phyloP scores from a whole-genome alignment of 768 basidiomycete species.

The Sporobolomyces roseus region DNA sequence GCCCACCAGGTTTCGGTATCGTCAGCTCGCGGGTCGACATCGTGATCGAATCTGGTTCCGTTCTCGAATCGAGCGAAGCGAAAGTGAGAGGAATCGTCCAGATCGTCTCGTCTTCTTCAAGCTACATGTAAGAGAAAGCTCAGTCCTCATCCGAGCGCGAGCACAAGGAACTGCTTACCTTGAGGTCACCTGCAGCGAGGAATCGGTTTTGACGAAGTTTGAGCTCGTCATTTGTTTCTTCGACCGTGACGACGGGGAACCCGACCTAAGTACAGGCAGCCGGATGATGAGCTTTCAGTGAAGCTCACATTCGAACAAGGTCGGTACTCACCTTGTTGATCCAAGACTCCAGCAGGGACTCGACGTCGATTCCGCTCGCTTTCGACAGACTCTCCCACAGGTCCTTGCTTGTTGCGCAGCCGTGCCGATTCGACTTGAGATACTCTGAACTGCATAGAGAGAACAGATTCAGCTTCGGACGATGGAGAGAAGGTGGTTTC shows the following conservation, averaged over 20 bases:
- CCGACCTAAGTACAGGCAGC: slow-evolving; percentile 54
- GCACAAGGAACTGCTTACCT: neutral
- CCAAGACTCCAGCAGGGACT: slow-evolving; percentile 85
- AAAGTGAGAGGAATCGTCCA: slow-evolving; percentile 25
- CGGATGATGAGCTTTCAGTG: neutral
- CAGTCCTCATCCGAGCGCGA: neutral
- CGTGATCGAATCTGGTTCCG: slow-evolving; percentile 54
- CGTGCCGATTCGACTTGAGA: slow-evolving; percentile 78
- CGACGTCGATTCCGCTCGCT: slow-evolving; percentile 69
- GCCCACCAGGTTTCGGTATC: slow-evolving; percentile 57
- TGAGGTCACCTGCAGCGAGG: slow-evolving; percentile 58
- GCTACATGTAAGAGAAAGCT: slow-evolving; percentile 44
- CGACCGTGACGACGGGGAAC: slow-evolving; percentile 82
- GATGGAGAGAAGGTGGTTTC: neutral
- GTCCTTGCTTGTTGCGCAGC: slow-evolving; percentile 75
- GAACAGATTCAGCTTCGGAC: neutral
- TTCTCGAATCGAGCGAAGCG: neutral
- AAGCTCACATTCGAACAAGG: too few species aligned
- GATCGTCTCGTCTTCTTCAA: slow-evolving; percentile 57
- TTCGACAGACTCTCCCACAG: slow-evolving; percentile 79
- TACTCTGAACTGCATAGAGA: slow-evolving; percentile 82
- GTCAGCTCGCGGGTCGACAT: slow-evolving; percentile 65
- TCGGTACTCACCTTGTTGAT: slow-evolving; percentile 63
- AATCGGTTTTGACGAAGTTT: slow-evolving; percentile 84
- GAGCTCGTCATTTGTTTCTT: slow-evolving; percentile 67